phyloP scores from a whole-genome alignment of 2,329 filamentous ascomycete species.

The Emmonsia crescens region DNA sequence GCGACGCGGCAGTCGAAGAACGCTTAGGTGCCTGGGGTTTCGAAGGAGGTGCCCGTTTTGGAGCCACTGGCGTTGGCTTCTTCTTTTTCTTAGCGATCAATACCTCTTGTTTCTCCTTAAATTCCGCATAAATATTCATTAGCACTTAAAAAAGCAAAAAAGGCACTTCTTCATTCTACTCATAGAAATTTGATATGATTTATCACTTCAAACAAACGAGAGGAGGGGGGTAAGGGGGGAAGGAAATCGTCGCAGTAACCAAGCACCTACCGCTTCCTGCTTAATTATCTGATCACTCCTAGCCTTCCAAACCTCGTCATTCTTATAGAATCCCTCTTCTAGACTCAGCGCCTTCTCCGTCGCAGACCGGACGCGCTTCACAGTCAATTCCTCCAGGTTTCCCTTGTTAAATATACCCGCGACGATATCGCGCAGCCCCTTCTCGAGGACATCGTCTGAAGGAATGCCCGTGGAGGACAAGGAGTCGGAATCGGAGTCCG shows the following conservation, averaged over 20 bases:
- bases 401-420: slow-evolving; percentile 25
- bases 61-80: slow-evolving; percentile 3
- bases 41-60: slow-evolving; percentile 7
- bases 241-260: neutral
- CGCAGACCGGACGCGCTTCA: slow-evolving; percentile 45
- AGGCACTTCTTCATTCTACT: neutral
- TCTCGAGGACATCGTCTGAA: slow-evolving; percentile 27
- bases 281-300: slow-evolving; percentile 44
- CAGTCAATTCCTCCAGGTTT: slow-evolving; percentile 43
- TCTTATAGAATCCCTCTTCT: slow-evolving; percentile 45
- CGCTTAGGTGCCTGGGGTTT: slow-evolving; percentile 20
- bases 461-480: slow-evolving; percentile 13
- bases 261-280: slow-evolving; percentile 38
- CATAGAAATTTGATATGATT: neutral
- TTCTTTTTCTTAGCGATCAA: slow-evolving; percentile 6
- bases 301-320: slow-evolving; percentile 42
- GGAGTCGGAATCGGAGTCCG: slow-evolving; percentile 20
- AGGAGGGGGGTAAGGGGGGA: neutral
- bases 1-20: slow-evolving; percentile 14
- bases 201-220: neutral
- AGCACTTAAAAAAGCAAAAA: neutral
- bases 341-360: slow-evolving; percentile 44
- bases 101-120: slow-evolving; percentile 26
- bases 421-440: slow-evolving; percentile 29
- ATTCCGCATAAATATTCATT: neutral